Conservation (phyloP, 2,329 filamentous ascomycete species). For the Penicillium crustosum region DNA sequence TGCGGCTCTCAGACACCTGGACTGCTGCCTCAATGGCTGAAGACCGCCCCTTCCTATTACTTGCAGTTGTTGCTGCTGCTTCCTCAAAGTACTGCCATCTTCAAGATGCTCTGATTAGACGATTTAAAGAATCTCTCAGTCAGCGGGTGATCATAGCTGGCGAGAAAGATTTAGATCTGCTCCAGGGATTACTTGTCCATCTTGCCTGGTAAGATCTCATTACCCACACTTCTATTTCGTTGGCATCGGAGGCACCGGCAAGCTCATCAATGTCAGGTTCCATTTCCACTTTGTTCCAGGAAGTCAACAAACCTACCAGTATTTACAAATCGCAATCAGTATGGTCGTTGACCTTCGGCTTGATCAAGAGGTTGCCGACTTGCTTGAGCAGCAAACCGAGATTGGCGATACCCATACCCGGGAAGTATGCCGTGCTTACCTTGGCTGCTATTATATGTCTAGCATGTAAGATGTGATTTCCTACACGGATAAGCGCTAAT, state of each 20-base stretch:
- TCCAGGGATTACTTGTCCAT: constrained; percentile 29
- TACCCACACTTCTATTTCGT: not conserved
- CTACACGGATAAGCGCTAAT: not conserved
- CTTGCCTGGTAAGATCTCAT: constrained; percentile 23
- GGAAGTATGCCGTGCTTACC: constrained; percentile 15
- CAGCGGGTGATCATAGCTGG: constrained; percentile 10
- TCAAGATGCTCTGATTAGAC: constrained; percentile 3
- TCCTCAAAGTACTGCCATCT: constrained; percentile 13
- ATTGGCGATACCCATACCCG: constrained; percentile 1
- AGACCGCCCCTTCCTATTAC: constrained; percentile 18
- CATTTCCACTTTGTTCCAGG: constrained; percentile 21
- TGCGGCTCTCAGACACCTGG: constrained; percentile 10
- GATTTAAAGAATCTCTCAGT: constrained; percentile 13
- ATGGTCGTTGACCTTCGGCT: constrained; percentile 21
- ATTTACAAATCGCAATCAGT: constrained; percentile 23
- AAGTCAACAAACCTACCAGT: constrained; percentile 22
- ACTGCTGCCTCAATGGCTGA: constrained; percentile 17
- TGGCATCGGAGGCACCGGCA: not conserved
- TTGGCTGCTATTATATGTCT: constrained; percentile 23
- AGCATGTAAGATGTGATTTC: constrained; percentile 11
- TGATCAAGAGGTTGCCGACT: constrained; percentile 14
- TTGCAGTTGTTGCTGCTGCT: constrained; percentile 17
- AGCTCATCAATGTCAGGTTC: constrained; percentile 14
- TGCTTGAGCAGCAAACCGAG: constrained; percentile 9
- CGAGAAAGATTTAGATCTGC: constrained; percentile 29